phyloP scores from a whole-genome alignment of 1,139 yeast genomes.

The Lodderomyces margitis region DNA sequence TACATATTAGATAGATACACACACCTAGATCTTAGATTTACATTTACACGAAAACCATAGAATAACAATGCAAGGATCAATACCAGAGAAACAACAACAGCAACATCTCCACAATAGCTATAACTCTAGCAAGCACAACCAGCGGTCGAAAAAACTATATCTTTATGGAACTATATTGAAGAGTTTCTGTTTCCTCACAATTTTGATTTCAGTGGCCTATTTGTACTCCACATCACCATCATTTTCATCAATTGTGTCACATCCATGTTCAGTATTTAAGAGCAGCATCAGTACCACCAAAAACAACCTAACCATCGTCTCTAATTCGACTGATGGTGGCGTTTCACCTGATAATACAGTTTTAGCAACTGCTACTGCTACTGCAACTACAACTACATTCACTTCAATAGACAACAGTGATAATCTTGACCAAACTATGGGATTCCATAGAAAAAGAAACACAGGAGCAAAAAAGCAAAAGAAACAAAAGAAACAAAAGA shows the following conservation, averaged over 20 bases:
- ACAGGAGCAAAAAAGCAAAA: no score
- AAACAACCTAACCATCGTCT: no score
- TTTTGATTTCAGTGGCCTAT: neutral
- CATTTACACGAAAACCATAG: no score
- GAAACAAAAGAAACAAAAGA: neutral
- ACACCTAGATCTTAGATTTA: no score
- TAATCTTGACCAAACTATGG: conserved; percentile 1
- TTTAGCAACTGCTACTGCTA: neutral
- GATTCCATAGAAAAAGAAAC: neutral
- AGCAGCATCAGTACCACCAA: no score
- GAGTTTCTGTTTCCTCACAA: neutral
- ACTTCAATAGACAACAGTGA: conserved; percentile 1
- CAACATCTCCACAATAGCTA: neutral
- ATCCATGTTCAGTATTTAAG: no score
- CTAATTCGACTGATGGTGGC: no score
- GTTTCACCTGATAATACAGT: neutral
- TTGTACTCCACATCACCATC: neutral
- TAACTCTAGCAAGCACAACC: neutral
- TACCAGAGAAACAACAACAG: neutral
- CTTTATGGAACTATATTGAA: neutral
- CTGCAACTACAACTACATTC: neutral
- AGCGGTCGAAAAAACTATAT: neutral
- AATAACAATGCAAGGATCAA: no score
- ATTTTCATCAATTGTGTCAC: neutral
- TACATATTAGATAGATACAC: no score